Base-by-base conservation (phyloP, 768 basidiomycete genomes). In the Mycena polygramma region DNA sequence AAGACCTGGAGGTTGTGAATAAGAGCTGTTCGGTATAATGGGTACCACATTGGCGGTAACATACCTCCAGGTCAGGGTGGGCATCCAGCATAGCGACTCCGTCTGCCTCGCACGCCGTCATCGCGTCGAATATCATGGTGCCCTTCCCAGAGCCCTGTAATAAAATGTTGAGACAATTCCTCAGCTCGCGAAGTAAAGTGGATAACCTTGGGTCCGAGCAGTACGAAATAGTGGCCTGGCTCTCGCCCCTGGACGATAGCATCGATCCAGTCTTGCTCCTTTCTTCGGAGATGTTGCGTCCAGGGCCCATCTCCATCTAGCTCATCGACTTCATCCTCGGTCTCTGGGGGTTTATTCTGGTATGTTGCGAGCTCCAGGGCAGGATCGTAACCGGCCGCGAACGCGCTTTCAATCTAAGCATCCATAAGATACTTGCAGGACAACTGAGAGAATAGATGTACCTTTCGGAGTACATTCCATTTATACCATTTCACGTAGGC, bases 401-500 rank as follows among this genome's bases (percentile, higher is more conserved):
- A 95, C 3, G 93, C 94, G 48, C 86, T 79, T 77, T 93, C 92
- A 49, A 97, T 94, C 93, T 94, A n/a, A n/a, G 74, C 35, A 26
- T 54, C 26, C 62, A 52, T 66, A 4, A 45, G 43, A 69, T 43
- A 62, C 54, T 71, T 45, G 36, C 63, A 62, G 70, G 30, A 48
- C 19, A 22, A 48, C 45, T 11, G 30, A 61, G 20, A 46, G 57
- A 26, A 14, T 6, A 2, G 37, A 63, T 75, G n/a, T 73, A 92
- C 94, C 87, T 97, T 92, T 79, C 89, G 83, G 22, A 96, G 83
- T 22, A 96, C 95, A 73, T 91, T 90, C 73, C 84, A 87, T 80
- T 96, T 95, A 82, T 96, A 96, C 92, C 90, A 94, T 36, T 84
- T 82, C 62, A 94, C 80, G 79, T 94, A 94, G 30, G 85, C 87